Evolutionary conservation across 2,329 filamentous ascomycete genomes (phyloP).

Genomic region (Macrophomina phaseolina): DNA sequence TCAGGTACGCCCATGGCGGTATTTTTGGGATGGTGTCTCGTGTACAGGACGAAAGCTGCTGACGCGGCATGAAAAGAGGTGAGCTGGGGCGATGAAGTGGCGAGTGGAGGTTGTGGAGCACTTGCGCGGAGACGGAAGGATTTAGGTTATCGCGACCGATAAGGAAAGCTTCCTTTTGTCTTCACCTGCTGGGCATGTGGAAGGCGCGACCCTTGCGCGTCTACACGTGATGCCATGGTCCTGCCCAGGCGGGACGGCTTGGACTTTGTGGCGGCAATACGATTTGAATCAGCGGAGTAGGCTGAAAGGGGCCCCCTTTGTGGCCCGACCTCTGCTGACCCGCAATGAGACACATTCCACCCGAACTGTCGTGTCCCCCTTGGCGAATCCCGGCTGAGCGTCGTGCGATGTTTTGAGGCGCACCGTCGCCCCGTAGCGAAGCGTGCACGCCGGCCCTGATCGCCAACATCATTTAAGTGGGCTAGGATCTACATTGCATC

Average conservation of each 20-base stretch:
- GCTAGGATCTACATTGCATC: constrained; percentile 18
- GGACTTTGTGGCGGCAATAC: neutral
- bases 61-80: constrained; percentile 19
- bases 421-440: constrained; percentile 12
- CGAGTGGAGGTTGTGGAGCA: constrained; percentile 20
- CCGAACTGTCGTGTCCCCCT: constrained; percentile 11
- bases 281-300: neutral
- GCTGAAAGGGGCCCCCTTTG: constrained; percentile 21
- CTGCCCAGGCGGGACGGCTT: neutral
- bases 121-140: neutral
- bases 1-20: constrained; percentile 1
- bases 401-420: constrained; percentile 22
- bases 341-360: neutral
- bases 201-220: neutral
- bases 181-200: neutral
- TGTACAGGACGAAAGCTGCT: constrained; percentile 1
- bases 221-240: constrained; percentile 12
- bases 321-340: constrained; percentile 18
- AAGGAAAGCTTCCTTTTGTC: constrained; percentile 4
- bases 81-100: constrained; percentile 20
- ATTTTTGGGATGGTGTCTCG: constrained; percentile 11
- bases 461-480: constrained; percentile 24
- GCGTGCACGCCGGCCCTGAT: constrained; percentile 22
- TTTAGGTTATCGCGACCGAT: constrained; percentile 18
- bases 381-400: constrained; percentile 15